These are phyloP conservation scores for Aegilops umbellulata DNA, from an alignment of 176 grass and related monocot genomes.

Conservation along the genomic window DNA sequence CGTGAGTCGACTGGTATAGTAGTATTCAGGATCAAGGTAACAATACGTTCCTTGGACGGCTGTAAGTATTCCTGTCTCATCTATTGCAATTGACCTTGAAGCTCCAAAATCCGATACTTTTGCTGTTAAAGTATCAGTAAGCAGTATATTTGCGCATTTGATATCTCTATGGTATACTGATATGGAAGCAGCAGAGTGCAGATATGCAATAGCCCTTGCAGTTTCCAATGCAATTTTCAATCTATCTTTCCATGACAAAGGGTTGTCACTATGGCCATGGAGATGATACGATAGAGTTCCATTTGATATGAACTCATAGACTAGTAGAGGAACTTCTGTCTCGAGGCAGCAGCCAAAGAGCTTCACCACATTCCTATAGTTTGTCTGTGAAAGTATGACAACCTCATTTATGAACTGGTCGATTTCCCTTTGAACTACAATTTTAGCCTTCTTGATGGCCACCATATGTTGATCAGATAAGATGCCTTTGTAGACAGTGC, in stretches of 20 bases:
- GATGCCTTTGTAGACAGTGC: conserved; percentile 46
- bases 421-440: conserved; percentile 44
- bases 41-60: conserved; percentile 39
- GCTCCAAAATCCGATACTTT: conserved; percentile 52
- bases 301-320: conserved; percentile 56
- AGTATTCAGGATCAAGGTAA: conserved; percentile 49
- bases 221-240: conserved; percentile 44
- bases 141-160: conserved; percentile 46
- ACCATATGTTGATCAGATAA: conserved; percentile 48
- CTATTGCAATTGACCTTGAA: conserved; percentile 38
- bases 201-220: conserved; percentile 41
- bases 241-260: conserved; percentile 44
- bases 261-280: background rate
- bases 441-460: conserved; percentile 58
- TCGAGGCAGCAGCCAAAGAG: conserved; percentile 43
- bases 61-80: conserved; percentile 37
- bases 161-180: conserved; percentile 60
- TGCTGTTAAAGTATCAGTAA: conserved; percentile 33
- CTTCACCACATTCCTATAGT: conserved; percentile 49
- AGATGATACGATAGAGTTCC: conserved; percentile 40
- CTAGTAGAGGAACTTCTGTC: conserved; percentile 48
- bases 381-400: conserved; percentile 58
- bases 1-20: conserved; percentile 37
- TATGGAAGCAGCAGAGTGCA: conserved; percentile 34
- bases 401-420: conserved; percentile 60